phyloP scores from a whole-genome alignment of 2,329 filamentous ascomycete species.

The Fusarium fujikuroi region DNA sequence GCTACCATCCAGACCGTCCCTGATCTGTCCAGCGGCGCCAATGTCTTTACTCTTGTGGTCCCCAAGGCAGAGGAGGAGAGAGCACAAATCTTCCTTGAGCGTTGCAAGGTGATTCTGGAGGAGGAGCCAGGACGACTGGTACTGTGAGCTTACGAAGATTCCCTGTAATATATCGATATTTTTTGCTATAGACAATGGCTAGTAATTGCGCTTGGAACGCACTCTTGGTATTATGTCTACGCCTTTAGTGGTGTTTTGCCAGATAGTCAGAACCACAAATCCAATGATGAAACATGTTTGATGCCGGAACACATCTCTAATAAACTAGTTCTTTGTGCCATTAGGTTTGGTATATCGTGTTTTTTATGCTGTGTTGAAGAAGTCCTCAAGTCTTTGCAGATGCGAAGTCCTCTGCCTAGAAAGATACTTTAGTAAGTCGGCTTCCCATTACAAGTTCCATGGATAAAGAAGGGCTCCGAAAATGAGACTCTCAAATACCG shows the following conservation, averaged over 20 bases:
- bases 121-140: constrained; percentile 81
- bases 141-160: constrained; percentile 55
- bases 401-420: neutral
- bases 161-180: constrained; percentile 48
- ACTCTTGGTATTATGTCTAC: constrained; percentile 28
- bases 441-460: neutral
- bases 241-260: constrained; percentile 14
- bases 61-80: constrained; percentile 83
- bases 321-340: neutral
- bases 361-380: neutral
- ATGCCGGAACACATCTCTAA: neutral
- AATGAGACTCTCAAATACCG: neutral
- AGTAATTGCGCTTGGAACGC: constrained; percentile 35
- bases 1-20: constrained; percentile 51
- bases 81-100: constrained; percentile 83
- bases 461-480: neutral
- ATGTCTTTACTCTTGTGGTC: constrained; percentile 85
- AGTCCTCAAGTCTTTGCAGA: neutral
- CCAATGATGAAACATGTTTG: constrained; percentile 24
- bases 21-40: constrained; percentile 67
- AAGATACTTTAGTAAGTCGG: neutral
- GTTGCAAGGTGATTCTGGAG: constrained; percentile 86
- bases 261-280: constrained; percentile 20
- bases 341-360: neutral
- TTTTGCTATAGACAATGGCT: constrained; percentile 43